Evolutionary conservation across 2,329 filamentous ascomycete genomes (phyloP), one percentile per base, ranked within the genome.

Genomic region (Xylaria digitata): DNA sequence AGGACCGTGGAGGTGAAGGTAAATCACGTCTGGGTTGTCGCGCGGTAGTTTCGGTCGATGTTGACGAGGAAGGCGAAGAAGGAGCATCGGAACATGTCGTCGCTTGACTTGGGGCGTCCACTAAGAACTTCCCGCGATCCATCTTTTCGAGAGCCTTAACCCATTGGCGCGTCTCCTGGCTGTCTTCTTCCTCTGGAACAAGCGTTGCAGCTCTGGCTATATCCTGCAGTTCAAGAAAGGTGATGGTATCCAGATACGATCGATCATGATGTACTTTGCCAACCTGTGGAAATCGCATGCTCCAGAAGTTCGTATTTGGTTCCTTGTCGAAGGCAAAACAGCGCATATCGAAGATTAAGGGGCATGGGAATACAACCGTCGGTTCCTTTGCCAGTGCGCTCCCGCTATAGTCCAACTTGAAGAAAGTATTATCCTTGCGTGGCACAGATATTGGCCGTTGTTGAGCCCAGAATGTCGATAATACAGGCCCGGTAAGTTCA

Each of bases 311-410:
- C 15, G 87, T 89, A 73, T 91, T 90, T 3, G 87, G 85, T 2
- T 86, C 84, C 74, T 90, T 92, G 66, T 93, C 91, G 71, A 94
- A 97, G 0, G 90, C 90, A 68, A 92, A 92, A 60, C 93, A 94
- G 26, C 92, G 84, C 66, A 97, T 82, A 72, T 97, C 94, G 63
- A 94, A 92, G 0, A 97, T 88, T 21, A 93, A 86, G 0, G 93
- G 93, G 0, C 84, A 82, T 6, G 84, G 85, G 76, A 97, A 97
- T 0, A 90, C 78, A 1, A 83, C 79, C 0, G 83, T 81, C 69
- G 86, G 80, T 50, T 80, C 77, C 43, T 77, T 77, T 58, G 82
- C 79, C 1, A 84, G 71, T 0, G 83, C 81, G 11, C 85, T 82
- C 21, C 85, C 79, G 17, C 82, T 79, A 8, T 91, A 72, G 1